Base-by-base conservation (phyloP, 139 green algal species). In the Haematococcus sp. region DNA sequence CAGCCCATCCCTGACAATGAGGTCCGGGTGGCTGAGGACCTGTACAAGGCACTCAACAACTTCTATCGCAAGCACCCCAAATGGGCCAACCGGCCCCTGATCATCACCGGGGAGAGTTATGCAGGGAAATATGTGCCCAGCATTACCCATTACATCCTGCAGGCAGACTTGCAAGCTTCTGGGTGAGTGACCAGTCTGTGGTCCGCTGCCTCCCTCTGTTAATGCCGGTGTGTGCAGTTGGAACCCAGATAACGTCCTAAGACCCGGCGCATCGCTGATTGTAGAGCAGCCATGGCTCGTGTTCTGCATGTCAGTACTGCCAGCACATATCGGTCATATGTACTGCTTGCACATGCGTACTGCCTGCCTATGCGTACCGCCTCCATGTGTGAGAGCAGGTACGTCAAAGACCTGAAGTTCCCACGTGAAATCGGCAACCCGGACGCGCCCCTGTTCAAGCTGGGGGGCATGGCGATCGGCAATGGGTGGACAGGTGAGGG, bases 71-170 rank as follows among this genome's bases (percentile, higher is more conserved):
- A 0, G 23, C 49, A 83, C 67, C 59, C 67, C 0, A 13, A 73
- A 0, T 83, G 76, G 40, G 35, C 68, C 30, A 23, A 69, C n/a
- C 71, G 83, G 9, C 80, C 77, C 15, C 67, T 84, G 2, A 76
- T 81, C 34, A 46, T 84, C 11, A 79, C 82, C 11, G 82, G 77
- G 20, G 82, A 84, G 68, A 72, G 66, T 44, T 72, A 72, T 35
- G 66, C 66, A 27, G 66, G 84, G 54, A 89, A 89, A 75, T 89
- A 89, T 66, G 84, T 85, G 27, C 84, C 84, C 58, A 83, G 72
- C 76, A 76, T 86, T 23, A 25, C 66, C 0, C 84, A 89, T 35
- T 89, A 84, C 68, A 86, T 89, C 49, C 63, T 87, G 0, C 80
- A 89, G 61, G 77, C 78, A 1, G 33, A 76, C 1, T 78, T 80